These are phyloP conservation scores for Magnusiomyces fungicola DNA, from an alignment of 1,139 yeast species.

Conservation along the genomic window DNA sequence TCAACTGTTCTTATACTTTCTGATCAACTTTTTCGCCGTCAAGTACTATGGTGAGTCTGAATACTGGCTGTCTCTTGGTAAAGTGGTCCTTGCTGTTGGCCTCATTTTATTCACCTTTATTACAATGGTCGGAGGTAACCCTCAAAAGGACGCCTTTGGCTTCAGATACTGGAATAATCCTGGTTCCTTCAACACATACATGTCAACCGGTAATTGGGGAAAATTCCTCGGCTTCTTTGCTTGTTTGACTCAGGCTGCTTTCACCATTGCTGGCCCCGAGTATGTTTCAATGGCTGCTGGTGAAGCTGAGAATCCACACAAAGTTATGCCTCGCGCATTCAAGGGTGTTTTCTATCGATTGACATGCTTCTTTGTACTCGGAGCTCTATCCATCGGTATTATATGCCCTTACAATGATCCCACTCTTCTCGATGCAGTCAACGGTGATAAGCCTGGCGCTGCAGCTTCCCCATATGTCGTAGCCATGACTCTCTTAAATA, in stretches of 20 bases:
- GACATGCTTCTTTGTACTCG: constrained; percentile 59
- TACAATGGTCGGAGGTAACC: constrained; percentile 80
- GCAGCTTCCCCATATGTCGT: constrained; percentile 59
- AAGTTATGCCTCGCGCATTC: constrained; percentile 67
- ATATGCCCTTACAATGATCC: constrained; percentile 50
- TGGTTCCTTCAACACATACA: constrained; percentile 49
- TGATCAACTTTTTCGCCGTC: constrained; percentile 67
- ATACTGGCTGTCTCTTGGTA: constrained; percentile 72
- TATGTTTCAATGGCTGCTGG: constrained; percentile 70
- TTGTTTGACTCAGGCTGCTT: constrained; percentile 56
- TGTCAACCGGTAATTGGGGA: constrained; percentile 52
- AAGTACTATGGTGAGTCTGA: constrained; percentile 69
- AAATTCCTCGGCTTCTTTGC: constrained; percentile 65
- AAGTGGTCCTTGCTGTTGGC: constrained; percentile 64
- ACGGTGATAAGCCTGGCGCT: constrained; percentile 47
- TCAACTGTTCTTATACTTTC: constrained; percentile 54
- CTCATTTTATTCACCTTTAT: constrained; percentile 64
- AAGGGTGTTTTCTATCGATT: constrained; percentile 49
- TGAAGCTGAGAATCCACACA: constrained; percentile 70
- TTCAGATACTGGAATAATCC: constrained; percentile 62
- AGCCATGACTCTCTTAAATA: constrained; percentile 49
- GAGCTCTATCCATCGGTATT: constrained; percentile 54
- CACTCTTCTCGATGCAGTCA: constrained; percentile 36
- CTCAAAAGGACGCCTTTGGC: constrained; percentile 54
- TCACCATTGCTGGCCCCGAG: constrained; percentile 80